A percentile compares a stretch with the other conserved stretches of the same genome.
These are phyloP conservation scores for Hypoxylon rubiginosum DNA, from an alignment of 2,329 filamentous ascomycete species.

Conservation along the genomic window DNA sequence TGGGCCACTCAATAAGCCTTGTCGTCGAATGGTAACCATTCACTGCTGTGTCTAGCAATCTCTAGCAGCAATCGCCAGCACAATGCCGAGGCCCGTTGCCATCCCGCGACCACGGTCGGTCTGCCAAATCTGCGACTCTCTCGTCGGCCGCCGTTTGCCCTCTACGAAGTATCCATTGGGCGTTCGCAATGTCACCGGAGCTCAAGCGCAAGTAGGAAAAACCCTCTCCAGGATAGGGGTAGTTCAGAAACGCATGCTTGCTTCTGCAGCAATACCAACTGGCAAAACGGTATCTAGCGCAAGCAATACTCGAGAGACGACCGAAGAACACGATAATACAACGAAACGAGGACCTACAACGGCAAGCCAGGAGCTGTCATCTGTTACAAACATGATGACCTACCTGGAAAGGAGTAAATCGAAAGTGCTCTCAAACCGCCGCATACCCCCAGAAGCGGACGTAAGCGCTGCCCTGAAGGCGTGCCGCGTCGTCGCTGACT, in stretches of 20 bases:
- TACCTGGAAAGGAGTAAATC: conserved; percentile 45
- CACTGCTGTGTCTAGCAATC: background rate
- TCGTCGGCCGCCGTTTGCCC: conserved; percentile 43
- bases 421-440: conserved; percentile 43
- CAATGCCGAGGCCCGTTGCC: conserved; percentile 46
- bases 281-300: conserved; percentile 16
- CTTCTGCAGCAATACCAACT: conserved; percentile 27
- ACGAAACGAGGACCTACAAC: conserved; percentile 13
- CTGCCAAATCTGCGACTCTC: conserved; percentile 52
- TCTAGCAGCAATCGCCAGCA: conserved; percentile 11
- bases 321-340: conserved; percentile 8
- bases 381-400: conserved; percentile 48
- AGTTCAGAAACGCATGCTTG: conserved; percentile 17
- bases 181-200: conserved; percentile 52
- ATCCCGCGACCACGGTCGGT: conserved; percentile 42
- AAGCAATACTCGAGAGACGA: conserved; percentile 5
- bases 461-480: conserved; percentile 48
- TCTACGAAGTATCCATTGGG: conserved; percentile 34
- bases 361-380: conserved; percentile 41
- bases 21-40: background rate
- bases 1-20: background rate
- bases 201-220: conserved; percentile 33
- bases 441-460: conserved; percentile 49
- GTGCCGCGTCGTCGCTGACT: conserved; percentile 49
- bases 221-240: conserved; percentile 1